Evolutionary conservation across 495 filamentous ascomycete species (phyloP).

Genomic region (Xylaria venustula): DNA sequence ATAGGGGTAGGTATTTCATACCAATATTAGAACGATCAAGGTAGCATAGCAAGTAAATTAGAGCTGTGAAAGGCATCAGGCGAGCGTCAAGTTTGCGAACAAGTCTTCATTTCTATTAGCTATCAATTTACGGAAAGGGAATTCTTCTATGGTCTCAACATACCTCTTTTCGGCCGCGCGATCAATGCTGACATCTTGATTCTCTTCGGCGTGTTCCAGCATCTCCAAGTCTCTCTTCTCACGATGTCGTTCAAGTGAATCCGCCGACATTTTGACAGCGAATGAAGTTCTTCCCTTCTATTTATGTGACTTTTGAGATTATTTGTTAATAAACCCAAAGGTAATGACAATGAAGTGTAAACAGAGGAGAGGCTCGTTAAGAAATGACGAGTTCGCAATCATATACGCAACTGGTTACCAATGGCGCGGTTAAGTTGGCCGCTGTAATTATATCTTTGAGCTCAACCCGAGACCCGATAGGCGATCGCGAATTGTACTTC

Average conservation of each 20-base stretch:
- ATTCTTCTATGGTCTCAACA: neutral
- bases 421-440: too few species aligned
- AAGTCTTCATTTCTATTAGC: neutral
- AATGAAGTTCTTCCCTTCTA: neutral
- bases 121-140: neutral
- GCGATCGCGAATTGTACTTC: neutral
- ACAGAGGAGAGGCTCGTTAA: neutral
- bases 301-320: neutral
- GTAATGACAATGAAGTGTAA: neutral
- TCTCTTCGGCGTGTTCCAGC: neutral
- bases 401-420: too few species aligned
- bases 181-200: neutral
- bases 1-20: too few species aligned
- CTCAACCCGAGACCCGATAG: neutral
- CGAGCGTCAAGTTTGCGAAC: neutral
- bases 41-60: conserved; percentile 75
- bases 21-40: conserved; percentile 75
- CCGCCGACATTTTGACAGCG: neutral
- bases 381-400: neutral
- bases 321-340: neutral
- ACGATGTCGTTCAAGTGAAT: too few species aligned
- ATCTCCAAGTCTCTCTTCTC: too few species aligned
- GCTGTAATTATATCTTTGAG: neutral
- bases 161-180: neutral
- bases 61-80: conserved; percentile 18